Evolutionary conservation across 305 asterid genomes (phyloP).

Genomic region (Withania somnifera): DNA sequence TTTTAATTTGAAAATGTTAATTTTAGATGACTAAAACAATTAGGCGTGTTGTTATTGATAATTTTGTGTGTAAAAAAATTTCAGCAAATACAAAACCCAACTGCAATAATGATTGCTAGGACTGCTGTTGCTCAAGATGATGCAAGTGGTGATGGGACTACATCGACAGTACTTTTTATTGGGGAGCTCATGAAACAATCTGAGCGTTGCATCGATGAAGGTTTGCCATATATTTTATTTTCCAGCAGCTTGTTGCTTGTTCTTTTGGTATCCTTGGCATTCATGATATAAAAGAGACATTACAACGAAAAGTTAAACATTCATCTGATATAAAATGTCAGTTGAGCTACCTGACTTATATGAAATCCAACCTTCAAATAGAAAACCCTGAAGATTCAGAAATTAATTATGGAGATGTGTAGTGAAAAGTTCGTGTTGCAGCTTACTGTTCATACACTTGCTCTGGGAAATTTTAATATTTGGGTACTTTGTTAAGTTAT

Average conservation of each 20-base stretch:
- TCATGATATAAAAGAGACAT: background rate
- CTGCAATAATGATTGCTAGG: slow-evolving; percentile 98
- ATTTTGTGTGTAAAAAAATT: slow-evolving; percentile 6
- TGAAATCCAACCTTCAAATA: background rate
- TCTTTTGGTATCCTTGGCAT: background rate
- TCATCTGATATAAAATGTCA: background rate
- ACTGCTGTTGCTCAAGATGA: slow-evolving; percentile 99
- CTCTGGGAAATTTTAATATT: background rate
- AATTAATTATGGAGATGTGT: background rate
- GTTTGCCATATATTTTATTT: slow-evolving; percentile 23
- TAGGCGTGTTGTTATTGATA: slow-evolving; percentile 5
- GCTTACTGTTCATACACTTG: background rate
- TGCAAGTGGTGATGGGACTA: slow-evolving; percentile 95
- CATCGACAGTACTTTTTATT: slow-evolving; percentile 91
- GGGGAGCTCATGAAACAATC: slow-evolving; percentile 99
- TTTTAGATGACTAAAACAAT: background rate
- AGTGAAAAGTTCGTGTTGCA: background rate
- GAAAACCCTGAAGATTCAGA: background rate
- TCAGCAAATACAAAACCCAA: slow-evolving; percentile 99
- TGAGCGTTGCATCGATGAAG: slow-evolving; percentile 93
- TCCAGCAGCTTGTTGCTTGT: background rate
- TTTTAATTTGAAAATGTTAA: background rate
- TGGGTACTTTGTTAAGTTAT: background rate
- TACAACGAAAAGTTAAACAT: background rate
- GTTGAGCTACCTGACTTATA: background rate